These are phyloP conservation scores for Diaporthe aspalathi DNA, from an alignment of 2,329 filamentous ascomycete species.

Conservation along the genomic window DNA sequence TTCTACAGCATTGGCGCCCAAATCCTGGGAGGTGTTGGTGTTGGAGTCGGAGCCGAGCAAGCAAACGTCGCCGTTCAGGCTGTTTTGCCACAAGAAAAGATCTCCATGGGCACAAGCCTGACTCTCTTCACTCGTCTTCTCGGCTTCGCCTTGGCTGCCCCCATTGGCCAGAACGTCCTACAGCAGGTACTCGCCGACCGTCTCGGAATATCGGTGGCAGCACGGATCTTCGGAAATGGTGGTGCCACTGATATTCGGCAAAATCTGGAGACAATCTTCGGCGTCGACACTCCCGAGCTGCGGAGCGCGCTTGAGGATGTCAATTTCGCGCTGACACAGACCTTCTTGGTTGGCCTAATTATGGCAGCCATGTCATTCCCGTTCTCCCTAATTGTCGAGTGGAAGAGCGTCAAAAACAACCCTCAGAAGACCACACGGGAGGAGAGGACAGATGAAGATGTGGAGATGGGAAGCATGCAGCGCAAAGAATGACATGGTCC, in stretches of 20 bases:
- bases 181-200: constrained; percentile 1
- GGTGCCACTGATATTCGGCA: neutral
- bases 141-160: constrained; percentile 2
- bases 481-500: neutral
- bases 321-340: neutral
- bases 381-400: constrained; percentile 8
- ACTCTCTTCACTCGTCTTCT: constrained; percentile 1
- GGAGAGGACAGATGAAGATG: neutral
- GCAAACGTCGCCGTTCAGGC: constrained; percentile 8
- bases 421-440: neutral
- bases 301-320: constrained; percentile 6
- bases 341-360: neutral
- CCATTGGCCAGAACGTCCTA: constrained; percentile 2
- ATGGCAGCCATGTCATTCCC: neutral
- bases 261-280: neutral
- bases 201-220: neutral
- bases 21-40: neutral
- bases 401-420: neutral
- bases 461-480: constrained; percentile 1
- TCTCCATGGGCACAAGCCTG: constrained; percentile 1
- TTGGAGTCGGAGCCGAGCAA: constrained; percentile 4
- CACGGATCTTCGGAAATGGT: neutral
- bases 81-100: neutral
- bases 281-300: neutral
- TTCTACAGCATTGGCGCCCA: neutral